A percentile compares a stretch with the other conserved stretches of the same genome.
These are phyloP conservation scores for Neurospora hispaniola DNA, from an alignment of 495 filamentous ascomycete genomes.

Conservation along the genomic window DNA sequence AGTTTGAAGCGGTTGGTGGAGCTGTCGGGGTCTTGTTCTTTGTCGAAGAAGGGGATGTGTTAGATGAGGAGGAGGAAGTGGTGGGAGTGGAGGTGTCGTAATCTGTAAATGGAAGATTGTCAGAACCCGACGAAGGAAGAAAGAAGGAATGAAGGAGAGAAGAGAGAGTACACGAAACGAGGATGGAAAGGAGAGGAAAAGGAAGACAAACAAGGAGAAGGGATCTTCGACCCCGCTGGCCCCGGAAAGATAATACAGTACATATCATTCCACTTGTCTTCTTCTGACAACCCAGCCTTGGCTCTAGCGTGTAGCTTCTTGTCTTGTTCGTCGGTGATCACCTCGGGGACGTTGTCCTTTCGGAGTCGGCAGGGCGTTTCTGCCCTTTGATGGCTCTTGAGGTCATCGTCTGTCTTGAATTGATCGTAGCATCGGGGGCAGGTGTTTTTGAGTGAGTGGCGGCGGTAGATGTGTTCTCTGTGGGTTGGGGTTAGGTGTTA, in stretches of 20 bases:
- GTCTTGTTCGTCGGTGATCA: conserved; percentile 23
- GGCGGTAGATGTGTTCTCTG: conserved; percentile 36
- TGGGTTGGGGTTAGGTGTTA: background rate
- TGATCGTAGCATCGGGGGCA: conserved; percentile 30
- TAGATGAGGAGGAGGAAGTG: background rate
- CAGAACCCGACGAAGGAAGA: background rate
- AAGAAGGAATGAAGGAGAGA: background rate
- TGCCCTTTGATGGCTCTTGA: conserved; percentile 28
- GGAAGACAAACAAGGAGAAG: background rate
- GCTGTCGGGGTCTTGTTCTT: background rate
- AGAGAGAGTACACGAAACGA: background rate
- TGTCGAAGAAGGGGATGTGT: no score
- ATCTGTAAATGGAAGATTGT: background rate
- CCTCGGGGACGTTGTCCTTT: conserved; percentile 5
- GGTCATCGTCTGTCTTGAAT: conserved; percentile 26
- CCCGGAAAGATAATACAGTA: conserved; percentile 18
- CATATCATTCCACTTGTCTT: conserved; percentile 23
- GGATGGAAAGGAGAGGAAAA: background rate
- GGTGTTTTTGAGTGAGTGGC: conserved; percentile 26
- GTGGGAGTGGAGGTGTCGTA: background rate
- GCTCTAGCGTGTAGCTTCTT: conserved; percentile 13
- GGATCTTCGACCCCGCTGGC: background rate
- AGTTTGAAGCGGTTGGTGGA: background rate
- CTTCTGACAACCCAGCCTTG: conserved; percentile 12
- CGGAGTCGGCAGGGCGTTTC: conserved; percentile 23